Evolutionary conservation across 2,329 filamentous ascomycete species (phyloP).

Genomic region (Clarireedia hainanense): DNA sequence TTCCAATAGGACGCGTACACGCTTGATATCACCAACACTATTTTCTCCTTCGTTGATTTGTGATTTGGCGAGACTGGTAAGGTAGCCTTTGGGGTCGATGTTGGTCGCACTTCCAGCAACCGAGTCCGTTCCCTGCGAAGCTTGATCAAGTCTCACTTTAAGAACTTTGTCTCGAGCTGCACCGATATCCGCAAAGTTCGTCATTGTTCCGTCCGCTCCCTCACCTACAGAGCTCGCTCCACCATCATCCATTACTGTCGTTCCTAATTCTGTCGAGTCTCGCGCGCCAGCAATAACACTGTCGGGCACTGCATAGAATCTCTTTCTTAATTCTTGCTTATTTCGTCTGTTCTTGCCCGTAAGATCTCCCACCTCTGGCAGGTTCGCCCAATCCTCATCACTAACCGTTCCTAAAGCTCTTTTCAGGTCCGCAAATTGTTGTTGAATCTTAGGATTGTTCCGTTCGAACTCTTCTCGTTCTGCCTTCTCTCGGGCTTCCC

Average conservation of each 20-base stretch:
- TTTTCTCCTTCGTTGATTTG: slow-evolving; percentile 72
- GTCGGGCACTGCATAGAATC: slow-evolving; percentile 95
- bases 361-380: slow-evolving; percentile 93
- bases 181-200: slow-evolving; percentile 96
- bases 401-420: slow-evolving; percentile 79
- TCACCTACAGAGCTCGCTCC: slow-evolving; percentile 36
- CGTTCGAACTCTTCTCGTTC: slow-evolving; percentile 93
- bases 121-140: slow-evolving; percentile 64
- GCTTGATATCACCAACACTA: slow-evolving; percentile 89
- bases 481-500: slow-evolving; percentile 87
- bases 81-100: slow-evolving; percentile 91
- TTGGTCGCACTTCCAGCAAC: slow-evolving; percentile 75
- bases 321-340: slow-evolving; percentile 72
- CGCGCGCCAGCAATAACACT: slow-evolving; percentile 85
- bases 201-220: slow-evolving; percentile 74
- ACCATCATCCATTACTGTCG: slow-evolving; percentile 79
- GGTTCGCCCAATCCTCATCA: slow-evolving; percentile 92
- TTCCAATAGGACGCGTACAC: slow-evolving; percentile 84
- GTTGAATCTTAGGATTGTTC: slow-evolving; percentile 96
- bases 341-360: slow-evolving; percentile 87
- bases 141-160: slow-evolving; percentile 87
- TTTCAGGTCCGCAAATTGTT: slow-evolving; percentile 95
- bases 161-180: slow-evolving; percentile 93
- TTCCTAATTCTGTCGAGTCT: slow-evolving; percentile 73
- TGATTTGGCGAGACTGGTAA: slow-evolving; percentile 81